phyloP scores from a whole-genome alignment of 208 protist genomes.

The Acanthamoeba royreba region DNA sequence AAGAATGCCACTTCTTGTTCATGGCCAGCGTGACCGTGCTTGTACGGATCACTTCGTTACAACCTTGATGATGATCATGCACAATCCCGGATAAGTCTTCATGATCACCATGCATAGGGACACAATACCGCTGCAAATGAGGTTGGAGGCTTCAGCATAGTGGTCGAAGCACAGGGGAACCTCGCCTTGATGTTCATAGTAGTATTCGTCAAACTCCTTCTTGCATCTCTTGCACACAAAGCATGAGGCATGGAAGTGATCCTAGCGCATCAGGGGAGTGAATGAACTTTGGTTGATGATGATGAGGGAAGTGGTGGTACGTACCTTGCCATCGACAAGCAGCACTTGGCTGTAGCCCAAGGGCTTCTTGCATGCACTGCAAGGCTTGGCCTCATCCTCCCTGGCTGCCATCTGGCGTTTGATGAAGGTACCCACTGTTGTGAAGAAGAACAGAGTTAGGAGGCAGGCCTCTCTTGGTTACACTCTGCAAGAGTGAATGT shows the following conservation, averaged over 20 bases:
- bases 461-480: no score
- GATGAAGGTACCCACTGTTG: neutral
- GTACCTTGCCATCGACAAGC: neutral
- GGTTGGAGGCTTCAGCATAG: neutral
- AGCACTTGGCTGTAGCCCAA: neutral
- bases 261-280: neutral
- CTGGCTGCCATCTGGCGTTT: neutral
- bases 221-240: neutral
- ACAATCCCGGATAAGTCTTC: neutral
- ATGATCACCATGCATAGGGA: neutral
- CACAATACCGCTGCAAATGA: neutral
- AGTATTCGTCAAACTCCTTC: neutral
- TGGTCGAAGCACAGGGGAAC: neutral
- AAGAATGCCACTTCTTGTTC: constrained; percentile 22
- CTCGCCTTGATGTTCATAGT: neutral
- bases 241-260: neutral
- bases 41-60: neutral
- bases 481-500: no score
- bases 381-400: neutral
- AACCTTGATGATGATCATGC: neutral
- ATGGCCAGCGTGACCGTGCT: neutral
- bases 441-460: neutral
- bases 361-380: neutral
- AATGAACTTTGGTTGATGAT: neutral
- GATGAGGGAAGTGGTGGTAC: neutral